phyloP scores from a whole-genome alignment of 2,329 filamentous ascomycete genomes.

The Talaromyces sp. region DNA sequence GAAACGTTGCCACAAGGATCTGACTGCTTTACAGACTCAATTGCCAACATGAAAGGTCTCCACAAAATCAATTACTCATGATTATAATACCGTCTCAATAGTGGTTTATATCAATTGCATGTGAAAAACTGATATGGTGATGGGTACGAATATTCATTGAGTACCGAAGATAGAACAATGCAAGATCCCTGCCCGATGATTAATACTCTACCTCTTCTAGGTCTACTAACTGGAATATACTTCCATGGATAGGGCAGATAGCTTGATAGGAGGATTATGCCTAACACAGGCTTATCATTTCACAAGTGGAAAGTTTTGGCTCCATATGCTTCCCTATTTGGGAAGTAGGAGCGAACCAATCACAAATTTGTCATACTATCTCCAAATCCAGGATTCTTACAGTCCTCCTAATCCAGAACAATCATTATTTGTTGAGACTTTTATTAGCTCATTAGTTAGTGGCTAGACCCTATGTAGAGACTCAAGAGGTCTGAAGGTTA shows the following conservation, averaged over 20 bases:
- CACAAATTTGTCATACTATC: neutral
- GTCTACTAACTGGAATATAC: neutral
- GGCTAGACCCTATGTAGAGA: neutral
- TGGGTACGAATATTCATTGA: neutral
- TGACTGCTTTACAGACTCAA: neutral
- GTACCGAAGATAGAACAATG: neutral
- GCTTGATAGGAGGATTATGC: neutral
- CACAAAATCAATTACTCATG: neutral
- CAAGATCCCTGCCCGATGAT: neutral
- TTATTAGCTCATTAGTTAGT: neutral
- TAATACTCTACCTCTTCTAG: neutral
- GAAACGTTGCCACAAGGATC: neutral
- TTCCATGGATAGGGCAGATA: neutral
- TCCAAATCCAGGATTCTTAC: neutral
- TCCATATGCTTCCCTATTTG: neutral
- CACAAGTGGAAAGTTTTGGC: neutral
- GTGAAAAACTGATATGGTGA: too few species aligned
- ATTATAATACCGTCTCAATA: neutral
- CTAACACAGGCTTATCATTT: neutral
- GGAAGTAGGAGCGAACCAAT: neutral
- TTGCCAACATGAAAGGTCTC: neutral
- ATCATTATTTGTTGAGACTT: neutral
- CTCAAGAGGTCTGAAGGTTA: neutral
- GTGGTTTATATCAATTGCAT: too few species aligned
- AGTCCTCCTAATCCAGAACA: neutral